phyloP scores from a whole-genome alignment of 441 rosid species.

The Pelargonium fulgidum region DNA sequence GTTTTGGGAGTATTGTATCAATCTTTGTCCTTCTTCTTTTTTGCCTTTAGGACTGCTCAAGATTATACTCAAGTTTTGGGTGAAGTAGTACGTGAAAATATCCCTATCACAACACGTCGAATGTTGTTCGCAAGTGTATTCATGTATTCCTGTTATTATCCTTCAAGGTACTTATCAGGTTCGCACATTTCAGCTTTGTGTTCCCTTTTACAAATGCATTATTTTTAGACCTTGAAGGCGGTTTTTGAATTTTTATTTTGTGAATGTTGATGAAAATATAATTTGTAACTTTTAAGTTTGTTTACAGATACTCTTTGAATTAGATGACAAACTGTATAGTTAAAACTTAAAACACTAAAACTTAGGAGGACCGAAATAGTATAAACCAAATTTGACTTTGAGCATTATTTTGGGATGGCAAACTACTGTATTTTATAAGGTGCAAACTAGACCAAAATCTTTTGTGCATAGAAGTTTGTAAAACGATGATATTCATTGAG shows the following conservation, averaged over 20 bases:
- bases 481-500: background rate
- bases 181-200: slow-evolving; percentile 45
- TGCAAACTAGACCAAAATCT: too few species aligned
- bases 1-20: slow-evolving; percentile 8
- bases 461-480: background rate
- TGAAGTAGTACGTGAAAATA: slow-evolving; percentile 33
- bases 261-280: background rate
- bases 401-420: background rate
- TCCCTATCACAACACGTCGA: slow-evolving; percentile 41
- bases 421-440: too few species aligned
- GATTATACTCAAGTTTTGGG: slow-evolving; percentile 32
- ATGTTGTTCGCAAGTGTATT: slow-evolving; percentile 48
- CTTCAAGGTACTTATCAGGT: slow-evolving; percentile 98
- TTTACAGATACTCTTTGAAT: background rate
- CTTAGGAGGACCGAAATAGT: background rate
- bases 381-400: background rate
- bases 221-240: background rate
- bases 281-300: background rate
- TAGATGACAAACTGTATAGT: background rate
- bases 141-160: slow-evolving; percentile 47
- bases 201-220: slow-evolving; percentile 14
- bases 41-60: slow-evolving; percentile 26
- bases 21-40: slow-evolving; percentile 15
- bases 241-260: background rate
- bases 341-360: background rate